Evolutionary conservation across 2,329 filamentous ascomycete genomes (phyloP).

Genomic region (Pleoardoris graminearum): DNA sequence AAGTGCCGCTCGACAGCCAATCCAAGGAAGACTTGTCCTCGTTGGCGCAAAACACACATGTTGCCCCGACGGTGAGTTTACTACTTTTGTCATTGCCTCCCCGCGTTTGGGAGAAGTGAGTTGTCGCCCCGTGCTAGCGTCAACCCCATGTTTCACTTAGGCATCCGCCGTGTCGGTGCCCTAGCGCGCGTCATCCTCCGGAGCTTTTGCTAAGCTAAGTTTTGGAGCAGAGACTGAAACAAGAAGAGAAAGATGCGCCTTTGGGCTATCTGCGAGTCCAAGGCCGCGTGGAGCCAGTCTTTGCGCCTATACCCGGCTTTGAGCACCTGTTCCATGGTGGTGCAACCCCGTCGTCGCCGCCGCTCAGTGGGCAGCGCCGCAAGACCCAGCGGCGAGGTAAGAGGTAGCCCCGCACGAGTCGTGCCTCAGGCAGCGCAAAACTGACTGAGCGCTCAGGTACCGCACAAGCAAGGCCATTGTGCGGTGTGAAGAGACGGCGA

Average conservation of each 20-base stretch:
- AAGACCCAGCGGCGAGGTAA: not conserved
- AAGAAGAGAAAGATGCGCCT: constrained; percentile 15
- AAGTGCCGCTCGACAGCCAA: not conserved
- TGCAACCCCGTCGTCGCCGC: not conserved
- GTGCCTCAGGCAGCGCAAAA: too few species aligned
- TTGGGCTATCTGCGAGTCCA: constrained; percentile 12
- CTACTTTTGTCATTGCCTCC: not conserved
- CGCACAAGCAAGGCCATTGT: too few species aligned
- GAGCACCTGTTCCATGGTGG: constrained; percentile 25
- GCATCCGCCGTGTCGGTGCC: not conserved
- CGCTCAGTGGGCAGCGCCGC: not conserved
- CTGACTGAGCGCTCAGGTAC: too few species aligned
- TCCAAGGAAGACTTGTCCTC: not conserved
- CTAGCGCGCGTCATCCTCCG: not conserved
- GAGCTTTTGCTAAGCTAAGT: too few species aligned
- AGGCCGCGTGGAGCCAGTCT: constrained; percentile 25
- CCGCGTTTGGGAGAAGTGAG: not conserved
- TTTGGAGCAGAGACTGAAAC: not conserved
- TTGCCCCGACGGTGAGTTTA: constrained; percentile 5
- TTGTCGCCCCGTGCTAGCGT: not conserved
- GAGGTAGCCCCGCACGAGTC: too few species aligned
- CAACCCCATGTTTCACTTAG: too few species aligned
- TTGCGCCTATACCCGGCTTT: constrained; percentile 28
- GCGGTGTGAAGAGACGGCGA: too few species aligned
- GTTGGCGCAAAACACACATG: not conserved